A percentile compares a stretch with the other conserved stretches of the same genome.
phyloP scores from a whole-genome alignment of 257 asterid genomes.

The Primulina tabacum region DNA sequence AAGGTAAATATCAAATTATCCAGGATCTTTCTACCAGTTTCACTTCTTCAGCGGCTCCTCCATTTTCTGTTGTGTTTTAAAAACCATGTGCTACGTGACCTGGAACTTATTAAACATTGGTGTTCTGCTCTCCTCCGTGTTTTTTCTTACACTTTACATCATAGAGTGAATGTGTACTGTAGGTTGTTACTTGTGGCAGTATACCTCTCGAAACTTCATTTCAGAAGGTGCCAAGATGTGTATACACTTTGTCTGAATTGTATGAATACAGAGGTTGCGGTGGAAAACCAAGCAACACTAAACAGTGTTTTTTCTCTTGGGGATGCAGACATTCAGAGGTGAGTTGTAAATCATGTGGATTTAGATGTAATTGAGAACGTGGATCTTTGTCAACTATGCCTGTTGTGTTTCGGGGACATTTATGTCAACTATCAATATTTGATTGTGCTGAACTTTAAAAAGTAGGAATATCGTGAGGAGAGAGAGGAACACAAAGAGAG shows the following conservation, averaged over 20 bases:
- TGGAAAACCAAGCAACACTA: constrained; percentile 59
- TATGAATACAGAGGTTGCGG: constrained; percentile 78
- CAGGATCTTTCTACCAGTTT: not conserved
- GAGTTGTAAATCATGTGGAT: not conserved
- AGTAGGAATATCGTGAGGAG: not conserved
- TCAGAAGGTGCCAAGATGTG: constrained; percentile 78
- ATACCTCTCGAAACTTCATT: constrained; percentile 93
- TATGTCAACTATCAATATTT: not conserved
- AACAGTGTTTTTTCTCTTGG: constrained; percentile 80
- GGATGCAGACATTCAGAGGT: constrained; percentile 92
- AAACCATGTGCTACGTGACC: not conserved
- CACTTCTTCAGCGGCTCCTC: not conserved
- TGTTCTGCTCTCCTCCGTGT: not conserved
- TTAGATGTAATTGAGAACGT: no score
- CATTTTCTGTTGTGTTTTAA: not conserved
- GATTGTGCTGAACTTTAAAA: not conserved
- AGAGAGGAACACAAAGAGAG: not conserved
- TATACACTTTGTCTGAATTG: constrained; percentile 75
- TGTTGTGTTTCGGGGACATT: not conserved
- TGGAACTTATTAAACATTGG: not conserved
- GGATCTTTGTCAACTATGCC: not conserved
- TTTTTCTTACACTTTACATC: constrained; percentile 8
- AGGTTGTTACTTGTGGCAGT: constrained; percentile 99
- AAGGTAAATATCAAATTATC: constrained; percentile 8
- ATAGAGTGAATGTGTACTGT: constrained; percentile 10